A percentile compares a stretch with the other conserved stretches of the same genome.
These are phyloP conservation scores for Fabrea salina DNA, from an alignment of 169 alveolate genomes.

Conservation along the genomic window DNA sequence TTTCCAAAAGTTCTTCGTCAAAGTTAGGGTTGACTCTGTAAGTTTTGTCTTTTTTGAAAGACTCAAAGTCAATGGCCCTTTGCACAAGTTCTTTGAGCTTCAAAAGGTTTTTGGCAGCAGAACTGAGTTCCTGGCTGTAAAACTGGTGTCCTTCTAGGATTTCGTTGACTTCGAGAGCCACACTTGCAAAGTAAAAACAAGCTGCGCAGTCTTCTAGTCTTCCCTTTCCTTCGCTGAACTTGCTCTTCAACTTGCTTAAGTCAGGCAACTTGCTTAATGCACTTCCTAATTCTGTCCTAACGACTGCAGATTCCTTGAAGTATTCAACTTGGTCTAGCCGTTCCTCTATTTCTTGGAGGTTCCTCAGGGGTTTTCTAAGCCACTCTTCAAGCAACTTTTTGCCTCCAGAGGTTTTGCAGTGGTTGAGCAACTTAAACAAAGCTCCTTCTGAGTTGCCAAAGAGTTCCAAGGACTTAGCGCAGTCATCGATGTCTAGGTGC, in stretches of 20 bases:
- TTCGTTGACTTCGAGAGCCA: neutral
- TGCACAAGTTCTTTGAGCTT: conserved; percentile 9
- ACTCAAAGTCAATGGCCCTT: conserved; percentile 35
- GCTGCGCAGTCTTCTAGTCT: conserved; percentile 6
- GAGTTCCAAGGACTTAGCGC: neutral
- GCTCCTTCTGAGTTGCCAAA: neutral
- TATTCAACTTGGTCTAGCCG: conserved; percentile 94
- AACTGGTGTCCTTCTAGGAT: neutral
- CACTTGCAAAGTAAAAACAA: neutral
- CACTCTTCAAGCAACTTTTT: conserved; percentile 88
- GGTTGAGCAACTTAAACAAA: conserved; percentile 84
- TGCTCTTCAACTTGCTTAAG: neutral
- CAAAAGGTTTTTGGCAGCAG: too few relatives aligned
- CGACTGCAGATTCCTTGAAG: conserved; percentile 57
- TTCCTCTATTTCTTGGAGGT: conserved; percentile 80
- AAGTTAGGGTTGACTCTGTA: conserved; percentile 69
- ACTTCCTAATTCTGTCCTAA: conserved; percentile 42
- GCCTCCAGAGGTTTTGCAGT: conserved; percentile 94
- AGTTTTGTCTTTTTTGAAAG: conserved; percentile 52
- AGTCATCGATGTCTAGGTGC: neutral
- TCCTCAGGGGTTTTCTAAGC: conserved; percentile 95
- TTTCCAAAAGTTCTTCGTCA: conserved; percentile 40
- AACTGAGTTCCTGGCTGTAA: neutral
- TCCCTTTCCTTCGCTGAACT: neutral
- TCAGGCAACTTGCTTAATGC: conserved; percentile 81